Conservation (phyloP, 2,329 filamentous ascomycete species). For the Cyphellophora europaea region DNA sequence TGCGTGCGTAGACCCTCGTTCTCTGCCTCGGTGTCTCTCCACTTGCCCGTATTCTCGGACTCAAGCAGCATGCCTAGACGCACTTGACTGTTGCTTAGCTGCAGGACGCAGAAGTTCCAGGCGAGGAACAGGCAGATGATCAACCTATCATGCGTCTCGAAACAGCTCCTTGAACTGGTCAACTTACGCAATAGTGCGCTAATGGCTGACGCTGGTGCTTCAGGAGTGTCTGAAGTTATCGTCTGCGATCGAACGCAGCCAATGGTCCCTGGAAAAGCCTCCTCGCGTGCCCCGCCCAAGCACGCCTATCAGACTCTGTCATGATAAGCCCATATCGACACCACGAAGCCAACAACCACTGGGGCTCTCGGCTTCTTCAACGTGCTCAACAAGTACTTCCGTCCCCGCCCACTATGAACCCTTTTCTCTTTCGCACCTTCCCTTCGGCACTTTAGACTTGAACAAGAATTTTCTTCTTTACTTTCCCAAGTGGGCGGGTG, state of each 20-base stretch:
- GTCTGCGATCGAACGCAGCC: not conserved
- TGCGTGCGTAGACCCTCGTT: too few species aligned
- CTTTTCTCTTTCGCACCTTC: too few species aligned
- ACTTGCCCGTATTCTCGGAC: too few species aligned
- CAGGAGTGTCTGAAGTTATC: not conserved
- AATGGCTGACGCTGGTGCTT: not conserved
- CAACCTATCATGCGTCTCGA: not conserved
- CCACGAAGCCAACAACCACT: not conserved
- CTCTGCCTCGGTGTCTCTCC: too few species aligned
- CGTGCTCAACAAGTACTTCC: conserved; percentile 5
- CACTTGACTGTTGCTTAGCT: conserved; percentile 1
- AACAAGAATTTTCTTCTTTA: conserved; percentile 6
- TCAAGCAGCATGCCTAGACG: too few species aligned
- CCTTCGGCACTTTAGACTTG: conserved; percentile 14
- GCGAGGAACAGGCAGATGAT: not conserved
- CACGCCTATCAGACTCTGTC: not conserved
- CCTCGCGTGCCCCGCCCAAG: not conserved
- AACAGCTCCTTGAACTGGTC: not conserved
- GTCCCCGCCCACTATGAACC: not conserved
- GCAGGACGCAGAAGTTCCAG: not conserved
- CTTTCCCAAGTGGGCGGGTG: conserved; percentile 7
- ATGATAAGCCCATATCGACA: conserved; percentile 1
- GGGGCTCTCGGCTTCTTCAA: not conserved
- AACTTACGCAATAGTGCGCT: too few species aligned
- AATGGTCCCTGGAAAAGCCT: not conserved